Conservation (phyloP, 306 rosid genomes). For the Quercus bicolor region DNA sequence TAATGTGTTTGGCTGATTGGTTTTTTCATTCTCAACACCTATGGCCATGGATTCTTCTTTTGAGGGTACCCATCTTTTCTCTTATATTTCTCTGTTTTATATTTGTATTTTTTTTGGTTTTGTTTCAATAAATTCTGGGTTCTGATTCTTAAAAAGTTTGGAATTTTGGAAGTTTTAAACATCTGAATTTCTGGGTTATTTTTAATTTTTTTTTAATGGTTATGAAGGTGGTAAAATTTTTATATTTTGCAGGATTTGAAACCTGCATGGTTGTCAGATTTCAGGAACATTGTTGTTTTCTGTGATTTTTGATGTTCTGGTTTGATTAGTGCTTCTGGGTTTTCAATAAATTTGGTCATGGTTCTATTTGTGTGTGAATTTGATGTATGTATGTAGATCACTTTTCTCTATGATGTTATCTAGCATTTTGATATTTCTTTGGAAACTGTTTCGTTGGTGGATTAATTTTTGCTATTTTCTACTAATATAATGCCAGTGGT, state of each 20-base stretch:
- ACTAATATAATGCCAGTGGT: slow-evolving; percentile 1
- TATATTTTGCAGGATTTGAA: slow-evolving; percentile 27
- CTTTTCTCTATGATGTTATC: neutral
- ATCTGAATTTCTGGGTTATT: no score
- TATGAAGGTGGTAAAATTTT: slow-evolving; percentile 1
- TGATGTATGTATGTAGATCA: slow-evolving; percentile 11
- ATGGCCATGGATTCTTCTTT: slow-evolving; percentile 69
- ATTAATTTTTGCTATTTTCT: slow-evolving; percentile 2
- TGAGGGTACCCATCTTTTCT: slow-evolving; percentile 45
- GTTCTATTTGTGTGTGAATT: slow-evolving; percentile 4
- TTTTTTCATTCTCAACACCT: slow-evolving; percentile 36
- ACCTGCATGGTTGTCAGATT: slow-evolving; percentile 9
- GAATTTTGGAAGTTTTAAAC: no score
- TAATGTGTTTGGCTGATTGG: slow-evolving; percentile 54
- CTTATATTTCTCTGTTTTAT: neutral
- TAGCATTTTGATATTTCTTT: slow-evolving; percentile 10
- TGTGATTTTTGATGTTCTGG: slow-evolving; percentile 9
- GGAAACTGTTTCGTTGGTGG: neutral
- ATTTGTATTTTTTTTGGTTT: neutral
- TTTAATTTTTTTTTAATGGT: neutral
- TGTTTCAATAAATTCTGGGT: slow-evolving; percentile 12
- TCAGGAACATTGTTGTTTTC: slow-evolving; percentile 12
- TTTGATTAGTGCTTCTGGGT: slow-evolving; percentile 29
- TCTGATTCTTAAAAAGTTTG: slow-evolving; percentile 13
- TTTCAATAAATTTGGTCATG: slow-evolving; percentile 19